Evolutionary conservation across 176 grass and related monocot genomes (phyloP).

Genomic region (Musa beccarii): DNA sequence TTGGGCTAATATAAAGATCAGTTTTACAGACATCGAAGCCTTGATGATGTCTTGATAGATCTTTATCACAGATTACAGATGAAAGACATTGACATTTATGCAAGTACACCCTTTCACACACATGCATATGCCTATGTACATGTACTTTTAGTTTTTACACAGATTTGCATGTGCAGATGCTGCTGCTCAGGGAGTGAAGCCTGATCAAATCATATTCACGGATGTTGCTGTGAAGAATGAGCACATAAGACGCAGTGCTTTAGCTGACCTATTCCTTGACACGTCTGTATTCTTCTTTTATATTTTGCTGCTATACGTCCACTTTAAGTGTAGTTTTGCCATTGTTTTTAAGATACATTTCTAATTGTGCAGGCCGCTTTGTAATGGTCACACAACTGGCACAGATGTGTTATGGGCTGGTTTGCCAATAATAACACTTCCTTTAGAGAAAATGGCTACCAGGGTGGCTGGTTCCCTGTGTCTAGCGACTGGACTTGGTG

Average conservation of each 20-base stretch:
- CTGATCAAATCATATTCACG: conserved; percentile 83
- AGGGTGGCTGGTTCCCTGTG: conserved; percentile 88
- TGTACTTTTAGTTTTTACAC: neutral
- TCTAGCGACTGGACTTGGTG: conserved; percentile 54
- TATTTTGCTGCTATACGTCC: conserved; percentile 7
- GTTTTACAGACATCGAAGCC: too few species aligned
- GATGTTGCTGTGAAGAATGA: conserved; percentile 93
- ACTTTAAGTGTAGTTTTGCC: neutral
- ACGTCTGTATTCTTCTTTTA: conserved; percentile 41
- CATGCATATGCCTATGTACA: neutral
- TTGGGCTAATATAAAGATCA: too few species aligned
- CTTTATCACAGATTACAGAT: too few species aligned
- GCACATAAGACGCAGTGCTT: conserved; percentile 66
- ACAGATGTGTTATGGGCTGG: conserved; percentile 87
- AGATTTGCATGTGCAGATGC: conserved; percentile 45
- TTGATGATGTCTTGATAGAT: too few species aligned
- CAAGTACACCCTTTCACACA: too few species aligned
- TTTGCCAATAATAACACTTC: conserved; percentile 77
- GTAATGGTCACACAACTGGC: conserved; percentile 85
- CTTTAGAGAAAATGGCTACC: conserved; percentile 90
- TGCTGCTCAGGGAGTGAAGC: conserved; percentile 50
- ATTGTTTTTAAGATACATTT: neutral
- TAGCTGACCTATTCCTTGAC: conserved; percentile 88
- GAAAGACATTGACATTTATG: too few species aligned
- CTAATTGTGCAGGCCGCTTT: conserved; percentile 44